These are phyloP conservation scores for Coccomyxa sp. DNA, from an alignment of 139 green algal species.

Conservation along the genomic window DNA sequence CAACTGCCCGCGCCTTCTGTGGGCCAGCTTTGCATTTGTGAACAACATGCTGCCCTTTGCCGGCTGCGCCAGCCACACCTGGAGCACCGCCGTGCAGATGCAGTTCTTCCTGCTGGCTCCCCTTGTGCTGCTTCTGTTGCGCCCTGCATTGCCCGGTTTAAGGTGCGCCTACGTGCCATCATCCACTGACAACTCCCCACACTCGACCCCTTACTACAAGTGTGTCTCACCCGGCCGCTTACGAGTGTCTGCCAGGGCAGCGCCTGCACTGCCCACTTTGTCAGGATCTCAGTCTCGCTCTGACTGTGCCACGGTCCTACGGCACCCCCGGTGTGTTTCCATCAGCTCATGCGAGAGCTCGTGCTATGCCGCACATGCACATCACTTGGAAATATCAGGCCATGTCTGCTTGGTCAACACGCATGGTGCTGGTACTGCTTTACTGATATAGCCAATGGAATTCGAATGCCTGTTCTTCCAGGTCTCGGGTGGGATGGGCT, in stretches of 20 bases:
- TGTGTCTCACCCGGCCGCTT: not conserved
- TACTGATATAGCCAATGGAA: not conserved
- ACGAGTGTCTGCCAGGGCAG: too few species aligned
- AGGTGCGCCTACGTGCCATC: not conserved
- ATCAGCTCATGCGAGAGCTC: not conserved
- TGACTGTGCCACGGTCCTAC: too few species aligned
- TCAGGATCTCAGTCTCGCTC: not conserved
- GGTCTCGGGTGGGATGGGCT: too few species aligned
- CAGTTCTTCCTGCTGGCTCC: not conserved
- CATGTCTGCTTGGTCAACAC: not conserved
- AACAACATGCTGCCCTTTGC: not conserved
- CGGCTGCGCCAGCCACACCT: not conserved
- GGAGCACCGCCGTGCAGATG: slow-evolving; percentile 1
- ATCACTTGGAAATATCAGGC: not conserved
- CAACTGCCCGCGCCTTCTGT: not conserved
- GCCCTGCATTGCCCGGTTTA: not conserved
- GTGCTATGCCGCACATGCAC: not conserved
- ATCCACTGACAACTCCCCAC: not conserved
- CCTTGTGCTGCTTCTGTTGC: not conserved
- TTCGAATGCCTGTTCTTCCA: not conserved
- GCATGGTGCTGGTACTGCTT: not conserved
- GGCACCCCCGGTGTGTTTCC: too few species aligned
- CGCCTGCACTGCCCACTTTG: not conserved
- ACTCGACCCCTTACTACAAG: not conserved
- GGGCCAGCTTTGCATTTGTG: not conserved